Base-by-base conservation (phyloP, 1,139 yeast genomes). In the Debaryomyces sp. region DNA sequence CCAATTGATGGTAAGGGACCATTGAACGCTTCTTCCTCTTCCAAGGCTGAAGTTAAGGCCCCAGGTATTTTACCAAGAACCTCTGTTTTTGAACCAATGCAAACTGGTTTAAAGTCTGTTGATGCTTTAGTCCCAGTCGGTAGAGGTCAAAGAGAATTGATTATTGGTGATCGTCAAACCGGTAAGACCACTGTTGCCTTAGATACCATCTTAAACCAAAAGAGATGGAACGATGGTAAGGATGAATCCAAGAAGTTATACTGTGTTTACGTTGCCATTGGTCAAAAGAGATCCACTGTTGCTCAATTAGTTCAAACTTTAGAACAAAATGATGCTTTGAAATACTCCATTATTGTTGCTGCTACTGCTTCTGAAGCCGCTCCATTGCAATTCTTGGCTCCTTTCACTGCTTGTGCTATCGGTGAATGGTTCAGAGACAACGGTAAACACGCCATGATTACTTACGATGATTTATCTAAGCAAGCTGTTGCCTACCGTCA, bases 401-500 rank as follows among this genome's bases (percentile, higher is more conserved):
- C 99, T 75, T 94, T 95, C 96, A 91, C 99, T 66, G 99, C 94
- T 66, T 87, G 96, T 77, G 97, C 99, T 71, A 92, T 95, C 75
- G 97, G 98, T 82, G 99, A 94, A 83, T 94, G 99, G 99, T 94
- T 94, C 95, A 91, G 99, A 87, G 99, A 94, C 85, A 94, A 94
- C 78, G 97, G 96, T 74, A 88, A 78, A 76, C 99, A 94, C 78
- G 96, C 98, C 67, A 82, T 94, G 81, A 94, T 94, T 78, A 82
- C 91, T 84, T 94, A 83, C 81, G 98, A 92, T 77, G 99, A 92
- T 80, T 86, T 92, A 82, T 92, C 98, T 73, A 92, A 92, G 84
- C 99, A 92, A 84, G 98, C 98, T 63, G 98, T 92, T 74, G 99
- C 98, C 64, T 92, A 94, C 91, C 96, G 98, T 85, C 98, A 94